Evolutionary conservation across 2,329 filamentous ascomycete species (phyloP), one percentile per base, ranked within the genome.

Genomic region (Alternaria rosae): DNA sequence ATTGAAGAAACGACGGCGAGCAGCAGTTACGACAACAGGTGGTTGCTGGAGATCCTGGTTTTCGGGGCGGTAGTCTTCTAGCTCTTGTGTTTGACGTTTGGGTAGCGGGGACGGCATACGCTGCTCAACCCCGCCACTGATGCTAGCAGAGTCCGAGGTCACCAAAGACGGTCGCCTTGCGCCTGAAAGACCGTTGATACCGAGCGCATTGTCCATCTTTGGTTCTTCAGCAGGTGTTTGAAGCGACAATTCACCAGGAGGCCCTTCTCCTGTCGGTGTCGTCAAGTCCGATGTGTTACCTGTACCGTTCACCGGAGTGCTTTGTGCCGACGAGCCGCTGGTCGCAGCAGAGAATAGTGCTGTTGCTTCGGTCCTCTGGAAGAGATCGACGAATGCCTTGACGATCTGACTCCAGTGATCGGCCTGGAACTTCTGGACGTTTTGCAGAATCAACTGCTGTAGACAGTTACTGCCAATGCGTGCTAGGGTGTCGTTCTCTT

Each of bases 401-500:
- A 99, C 94, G 71, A 99, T 93, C 82, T 97, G 93, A 44, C 89
- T 86, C 95, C 95, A 99, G 78, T 99, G 94, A 57, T 91, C 88
- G 1, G 89, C 85, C 21, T 86, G 88, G 80, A 99, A 97, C 77
- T 98, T 98, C 64, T 88, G 89, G 10, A 99, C 95, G 70, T 99
- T 99, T 77, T 98, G 94, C 44, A 99, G 80, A 61, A 99, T 97
- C 45, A 99, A 83, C 77, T 98, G 94, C 78, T 99, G 95, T 55
- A 99, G 82, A 77, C 96, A 99, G 77, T 99, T 99, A 83, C 94
- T 98, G 54, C 95, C 95, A 72, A 99, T 99, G 23, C 96, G 88
- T 3, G 95, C 96, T 68, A 99, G 94, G 0, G 96, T 99, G 75
- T 99, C 95, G 72, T 99, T 99, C 77, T 99, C 95, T 79, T 99